Percentiles rank a stretch among this genome's conserved stretches.
These are phyloP conservation scores for Trichoderma citrinoviride DNA, from an alignment of 2,329 filamentous ascomycete species.

Conservation along the genomic window DNA sequence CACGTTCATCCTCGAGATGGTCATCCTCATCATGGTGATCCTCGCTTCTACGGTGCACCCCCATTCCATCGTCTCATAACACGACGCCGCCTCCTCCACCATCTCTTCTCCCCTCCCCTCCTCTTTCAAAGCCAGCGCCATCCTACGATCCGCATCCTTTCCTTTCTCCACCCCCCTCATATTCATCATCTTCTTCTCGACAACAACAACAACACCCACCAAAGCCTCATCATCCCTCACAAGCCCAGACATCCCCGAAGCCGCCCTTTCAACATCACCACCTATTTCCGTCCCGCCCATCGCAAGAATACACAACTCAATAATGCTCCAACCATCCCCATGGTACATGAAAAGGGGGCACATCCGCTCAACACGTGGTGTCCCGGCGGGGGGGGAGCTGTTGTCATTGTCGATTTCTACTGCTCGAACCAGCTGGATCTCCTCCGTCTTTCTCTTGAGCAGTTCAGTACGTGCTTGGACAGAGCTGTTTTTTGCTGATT, in stretches of 20 bases:
- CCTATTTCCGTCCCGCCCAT: neutral
- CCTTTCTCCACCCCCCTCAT: neutral
- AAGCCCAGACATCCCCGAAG: neutral
- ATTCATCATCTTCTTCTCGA: neutral
- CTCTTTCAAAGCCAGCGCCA: neutral
- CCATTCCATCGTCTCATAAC: slow-evolving; percentile 19
- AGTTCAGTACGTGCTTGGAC: too few relatives aligned
- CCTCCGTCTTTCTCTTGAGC: too few relatives aligned
- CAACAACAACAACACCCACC: neutral
- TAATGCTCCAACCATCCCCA: too few relatives aligned
- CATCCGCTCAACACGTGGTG: too few relatives aligned
- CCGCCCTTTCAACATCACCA: neutral
- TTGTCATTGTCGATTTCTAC: too few relatives aligned
- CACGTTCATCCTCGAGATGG: too few relatives aligned
- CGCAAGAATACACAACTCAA: slow-evolving; percentile 4
- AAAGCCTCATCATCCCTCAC: neutral
- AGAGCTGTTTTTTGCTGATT: too few relatives aligned
- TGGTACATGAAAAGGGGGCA: too few relatives aligned
- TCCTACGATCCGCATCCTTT: neutral
- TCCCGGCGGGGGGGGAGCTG: too few relatives aligned
- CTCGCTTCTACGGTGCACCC: neutral
- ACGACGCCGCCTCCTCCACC: neutral
- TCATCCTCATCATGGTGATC: too few relatives aligned
- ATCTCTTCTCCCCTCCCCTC: neutral
- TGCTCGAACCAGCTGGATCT: too few relatives aligned